A percentile compares a stretch with the other conserved stretches of the same genome.
These are phyloP conservation scores for Coemansia sp. DNA, from an alignment of 192 early-diverging fungal genomes.

Conservation along the genomic window DNA sequence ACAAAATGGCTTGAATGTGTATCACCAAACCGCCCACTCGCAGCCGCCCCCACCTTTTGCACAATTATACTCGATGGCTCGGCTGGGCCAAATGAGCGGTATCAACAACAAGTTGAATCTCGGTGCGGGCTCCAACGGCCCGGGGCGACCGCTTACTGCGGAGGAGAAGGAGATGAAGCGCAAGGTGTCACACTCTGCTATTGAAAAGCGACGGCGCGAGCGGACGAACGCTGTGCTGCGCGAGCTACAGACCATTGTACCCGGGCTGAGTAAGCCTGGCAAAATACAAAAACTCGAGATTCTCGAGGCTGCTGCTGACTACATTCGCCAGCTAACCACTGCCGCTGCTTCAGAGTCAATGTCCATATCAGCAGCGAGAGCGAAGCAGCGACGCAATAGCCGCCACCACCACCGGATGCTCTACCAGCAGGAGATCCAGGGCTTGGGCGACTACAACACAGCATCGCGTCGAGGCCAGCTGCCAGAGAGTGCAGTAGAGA, in stretches of 20 bases:
- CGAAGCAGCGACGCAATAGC: background rate
- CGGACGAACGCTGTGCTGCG: conserved; percentile 84
- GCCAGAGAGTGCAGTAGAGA: background rate
- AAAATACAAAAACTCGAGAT: conserved; percentile 55
- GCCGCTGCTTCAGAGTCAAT: background rate
- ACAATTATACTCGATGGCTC: conserved; percentile 1
- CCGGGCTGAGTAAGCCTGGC: conserved; percentile 49
- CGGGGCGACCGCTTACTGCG: conserved; percentile 31
- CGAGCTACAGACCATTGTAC: conserved; percentile 75
- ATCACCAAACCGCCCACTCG: background rate
- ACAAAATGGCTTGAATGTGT: background rate
- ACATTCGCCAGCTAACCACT: conserved; percentile 37
- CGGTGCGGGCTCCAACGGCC: background rate
- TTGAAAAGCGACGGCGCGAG: conserved; percentile 84
- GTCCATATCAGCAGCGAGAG: background rate
- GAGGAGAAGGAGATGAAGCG: conserved; percentile 68
- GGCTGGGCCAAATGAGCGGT: background rate
- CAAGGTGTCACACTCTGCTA: conserved; percentile 84
- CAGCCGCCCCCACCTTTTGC: background rate
- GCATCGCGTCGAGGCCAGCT: background rate
- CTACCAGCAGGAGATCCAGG: background rate
- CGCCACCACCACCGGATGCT: background rate
- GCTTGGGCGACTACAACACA: background rate
- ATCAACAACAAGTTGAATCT: background rate
- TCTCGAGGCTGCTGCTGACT: conserved; percentile 49